These are phyloP conservation scores for Davidsoniella eucalypti DNA, from an alignment of 2,329 filamentous ascomycete genomes.

Conservation along the genomic window DNA sequence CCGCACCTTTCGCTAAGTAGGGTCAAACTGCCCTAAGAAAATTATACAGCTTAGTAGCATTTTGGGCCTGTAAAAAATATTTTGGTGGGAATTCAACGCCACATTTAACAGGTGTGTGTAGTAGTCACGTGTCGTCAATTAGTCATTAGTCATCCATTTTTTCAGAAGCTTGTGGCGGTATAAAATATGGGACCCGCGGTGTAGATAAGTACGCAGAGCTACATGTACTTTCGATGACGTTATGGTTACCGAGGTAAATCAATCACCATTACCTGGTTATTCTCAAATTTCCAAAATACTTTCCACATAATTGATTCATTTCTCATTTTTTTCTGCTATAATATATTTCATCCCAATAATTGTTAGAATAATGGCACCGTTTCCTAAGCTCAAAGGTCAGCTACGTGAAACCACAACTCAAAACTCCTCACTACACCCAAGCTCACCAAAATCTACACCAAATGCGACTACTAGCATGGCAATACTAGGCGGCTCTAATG, in stretches of 20 bases:
- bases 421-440: not conserved
- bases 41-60: not conserved
- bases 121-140: not conserved
- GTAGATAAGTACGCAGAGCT: too few species aligned
- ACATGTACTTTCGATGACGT: too few species aligned
- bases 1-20: slow-evolving; percentile 12
- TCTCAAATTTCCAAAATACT: too few species aligned
- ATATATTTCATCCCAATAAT: too few species aligned
- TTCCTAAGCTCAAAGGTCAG: slow-evolving; percentile 9
- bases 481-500: not conserved
- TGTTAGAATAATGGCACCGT: slow-evolving; percentile 3
- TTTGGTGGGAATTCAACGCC: slow-evolving; percentile 9
- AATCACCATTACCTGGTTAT: too few species aligned
- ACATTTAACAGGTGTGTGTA: slow-evolving; percentile 1
- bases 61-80: slow-evolving; percentile 3
- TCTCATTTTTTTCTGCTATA: too few species aligned
- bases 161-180: too few species aligned
- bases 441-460: not conserved
- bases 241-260: too few species aligned
- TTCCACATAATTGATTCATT: too few species aligned
- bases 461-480: not conserved
- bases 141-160: too few species aligned
- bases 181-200: too few species aligned
- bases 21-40: slow-evolving; percentile 13
- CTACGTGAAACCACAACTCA: not conserved